These are phyloP conservation scores for Morella rubra DNA, from an alignment of 306 rosid species.

Conservation along the genomic window DNA sequence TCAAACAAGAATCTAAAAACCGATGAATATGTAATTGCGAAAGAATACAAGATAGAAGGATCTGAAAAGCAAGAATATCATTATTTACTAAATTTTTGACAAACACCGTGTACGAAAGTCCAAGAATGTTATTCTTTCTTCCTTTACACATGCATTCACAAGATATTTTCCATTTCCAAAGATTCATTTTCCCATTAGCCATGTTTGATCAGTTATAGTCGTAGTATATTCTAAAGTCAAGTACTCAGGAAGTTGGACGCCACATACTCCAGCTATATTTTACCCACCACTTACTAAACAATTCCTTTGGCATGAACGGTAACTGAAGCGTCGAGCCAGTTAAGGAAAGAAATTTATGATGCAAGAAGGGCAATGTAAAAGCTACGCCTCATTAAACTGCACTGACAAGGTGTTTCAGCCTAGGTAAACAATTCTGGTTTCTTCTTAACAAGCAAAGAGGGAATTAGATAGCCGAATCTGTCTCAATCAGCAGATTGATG, in stretches of 20 bases:
- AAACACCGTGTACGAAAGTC: background rate
- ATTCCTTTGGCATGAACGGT: background rate
- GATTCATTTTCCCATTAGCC: background rate
- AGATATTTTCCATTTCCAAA: background rate
- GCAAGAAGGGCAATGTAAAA: background rate
- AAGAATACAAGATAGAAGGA: conserved; percentile 5
- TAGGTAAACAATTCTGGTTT: background rate
- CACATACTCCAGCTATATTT: background rate
- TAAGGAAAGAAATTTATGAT: background rate
- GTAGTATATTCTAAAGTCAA: background rate
- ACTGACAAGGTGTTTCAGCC: background rate
- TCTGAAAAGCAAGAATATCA: background rate
- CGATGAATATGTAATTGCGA: background rate
- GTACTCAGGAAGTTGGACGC: background rate
- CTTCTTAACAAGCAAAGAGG: background rate
- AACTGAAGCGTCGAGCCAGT: background rate
- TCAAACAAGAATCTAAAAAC: conserved; percentile 15
- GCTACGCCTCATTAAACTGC: background rate
- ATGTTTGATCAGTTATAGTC: background rate
- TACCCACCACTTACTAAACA: background rate
- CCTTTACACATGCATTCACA: background rate
- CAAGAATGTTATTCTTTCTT: background rate
- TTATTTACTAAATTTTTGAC: background rate
- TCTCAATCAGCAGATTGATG: background rate
- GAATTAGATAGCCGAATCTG: background rate